phyloP scores from a whole-genome alignment of 2,329 filamentous ascomycete genomes.

The Cladorrhinum sp. region DNA sequence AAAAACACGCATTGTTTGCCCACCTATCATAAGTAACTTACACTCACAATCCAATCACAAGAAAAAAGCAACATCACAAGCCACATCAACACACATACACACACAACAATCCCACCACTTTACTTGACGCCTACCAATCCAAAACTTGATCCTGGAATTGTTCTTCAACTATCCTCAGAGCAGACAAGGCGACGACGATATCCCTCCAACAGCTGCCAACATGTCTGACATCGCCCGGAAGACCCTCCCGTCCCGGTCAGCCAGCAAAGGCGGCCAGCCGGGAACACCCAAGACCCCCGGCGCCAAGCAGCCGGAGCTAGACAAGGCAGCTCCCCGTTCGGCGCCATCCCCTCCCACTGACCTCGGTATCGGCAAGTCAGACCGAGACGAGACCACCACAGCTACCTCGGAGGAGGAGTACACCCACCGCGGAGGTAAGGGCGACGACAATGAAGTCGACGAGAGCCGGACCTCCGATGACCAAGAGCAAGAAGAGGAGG shows the following conservation, averaged over 20 bases:
- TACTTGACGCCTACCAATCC: neutral
- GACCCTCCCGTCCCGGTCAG: constrained; percentile 22
- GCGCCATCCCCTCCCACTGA: constrained; percentile 4
- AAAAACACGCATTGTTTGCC: neutral
- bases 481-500: constrained; percentile 6
- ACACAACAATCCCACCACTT: neutral
- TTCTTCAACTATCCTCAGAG: constrained; percentile 12
- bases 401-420: constrained; percentile 7
- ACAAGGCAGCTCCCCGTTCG: neutral
- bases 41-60: no score
- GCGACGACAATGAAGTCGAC: constrained; percentile 11
- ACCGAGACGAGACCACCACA: constrained; percentile 27
- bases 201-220: neutral
- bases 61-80: neutral
- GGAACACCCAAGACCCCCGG: constrained; percentile 22
- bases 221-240: constrained; percentile 29
- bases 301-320: constrained; percentile 20
- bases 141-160: constrained; percentile 13
- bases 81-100: neutral
- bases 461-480: neutral
- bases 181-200: neutral
- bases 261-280: constrained; percentile 9
- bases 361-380: constrained; percentile 30
- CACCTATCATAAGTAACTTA: neutral
- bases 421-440: constrained; percentile 8